Evolutionary conservation across 441 rosid genomes (phyloP).

Genomic region (Populus hybrid): DNA sequence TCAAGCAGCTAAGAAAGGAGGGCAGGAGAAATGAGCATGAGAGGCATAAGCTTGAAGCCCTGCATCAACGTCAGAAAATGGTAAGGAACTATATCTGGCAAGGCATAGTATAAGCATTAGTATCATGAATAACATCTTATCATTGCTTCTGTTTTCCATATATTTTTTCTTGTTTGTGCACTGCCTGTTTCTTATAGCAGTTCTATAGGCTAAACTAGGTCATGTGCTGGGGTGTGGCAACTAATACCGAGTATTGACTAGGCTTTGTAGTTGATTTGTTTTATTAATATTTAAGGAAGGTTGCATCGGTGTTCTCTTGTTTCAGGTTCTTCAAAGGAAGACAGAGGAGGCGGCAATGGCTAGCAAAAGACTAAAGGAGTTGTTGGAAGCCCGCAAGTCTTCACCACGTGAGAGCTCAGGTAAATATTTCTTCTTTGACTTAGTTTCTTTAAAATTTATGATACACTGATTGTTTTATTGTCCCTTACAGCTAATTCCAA

Average conservation of each 20-base stretch:
- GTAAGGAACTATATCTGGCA: conserved; percentile 15
- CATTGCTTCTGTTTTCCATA: background rate
- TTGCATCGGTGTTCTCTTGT: background rate
- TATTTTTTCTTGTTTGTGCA: background rate
- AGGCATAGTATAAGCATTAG: conserved; percentile 11
- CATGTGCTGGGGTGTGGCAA: background rate
- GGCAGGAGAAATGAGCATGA: conserved; percentile 96
- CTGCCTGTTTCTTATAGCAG: background rate
- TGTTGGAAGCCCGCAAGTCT: conserved; percentile 92
- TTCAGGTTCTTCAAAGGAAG: conserved; percentile 97
- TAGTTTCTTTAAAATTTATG: conserved; percentile 9
- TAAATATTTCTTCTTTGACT: conserved; percentile 20
- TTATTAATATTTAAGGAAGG: no score
- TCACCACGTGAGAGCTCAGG: conserved; percentile 76
- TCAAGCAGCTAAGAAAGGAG: conserved; percentile 77
- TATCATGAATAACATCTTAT: background rate
- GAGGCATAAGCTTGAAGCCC: conserved; percentile 93
- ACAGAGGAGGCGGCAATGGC: conserved; percentile 99
- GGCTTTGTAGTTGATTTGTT: background rate
- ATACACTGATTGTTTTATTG: conserved; percentile 28
- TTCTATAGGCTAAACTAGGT: background rate
- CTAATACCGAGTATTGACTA: background rate
- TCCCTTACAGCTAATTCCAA: conserved; percentile 59
- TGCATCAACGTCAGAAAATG: conserved; percentile 98
- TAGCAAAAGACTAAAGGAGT: conserved; percentile 91